Percentiles rank a stretch among this genome's conserved stretches.
Evolutionary conservation across 441 rosid genomes (phyloP).

Genomic region (Corymbia citriodora): DNA sequence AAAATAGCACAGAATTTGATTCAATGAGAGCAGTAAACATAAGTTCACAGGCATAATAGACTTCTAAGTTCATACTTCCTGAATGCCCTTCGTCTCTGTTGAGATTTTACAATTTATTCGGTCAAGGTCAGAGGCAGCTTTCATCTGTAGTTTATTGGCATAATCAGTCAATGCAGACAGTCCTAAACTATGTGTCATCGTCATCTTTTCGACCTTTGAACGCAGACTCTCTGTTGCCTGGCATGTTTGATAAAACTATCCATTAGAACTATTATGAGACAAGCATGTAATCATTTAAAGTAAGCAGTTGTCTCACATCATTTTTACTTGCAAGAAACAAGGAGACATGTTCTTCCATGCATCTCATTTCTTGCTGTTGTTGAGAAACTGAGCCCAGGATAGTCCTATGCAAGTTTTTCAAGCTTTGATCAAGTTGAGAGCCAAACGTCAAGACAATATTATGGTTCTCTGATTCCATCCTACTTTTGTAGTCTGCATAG

Average conservation of each 20-base stretch:
- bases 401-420: slow-evolving; percentile 60
- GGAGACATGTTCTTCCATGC: slow-evolving; percentile 71
- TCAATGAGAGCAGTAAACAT: neutral
- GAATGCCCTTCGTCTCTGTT: slow-evolving; percentile 40
- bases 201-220: slow-evolving; percentile 50
- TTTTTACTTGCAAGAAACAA: slow-evolving; percentile 66
- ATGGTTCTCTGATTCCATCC: slow-evolving; percentile 73
- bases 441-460: slow-evolving; percentile 67
- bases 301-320: slow-evolving; percentile 49
- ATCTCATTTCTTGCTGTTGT: slow-evolving; percentile 75
- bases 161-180: slow-evolving; percentile 42
- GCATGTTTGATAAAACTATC: neutral
- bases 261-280: neutral
- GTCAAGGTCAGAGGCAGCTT: slow-evolving; percentile 49
- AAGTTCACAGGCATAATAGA: neutral
- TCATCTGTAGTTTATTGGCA: slow-evolving; percentile 36
- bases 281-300: neutral
- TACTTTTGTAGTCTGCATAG: slow-evolving; percentile 59
- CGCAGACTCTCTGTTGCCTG: slow-evolving; percentile 64
- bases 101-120: slow-evolving; percentile 31
- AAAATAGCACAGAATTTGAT: slow-evolving; percentile 1
- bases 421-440: slow-evolving; percentile 74
- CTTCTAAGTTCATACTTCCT: slow-evolving; percentile 40
- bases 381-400: slow-evolving; percentile 78
- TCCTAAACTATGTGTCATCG: slow-evolving; percentile 48